Evolutionary conservation across 1,284 basidiomycete genomes (phyloP).

Genomic region (Sporisorium sorghi): DNA sequence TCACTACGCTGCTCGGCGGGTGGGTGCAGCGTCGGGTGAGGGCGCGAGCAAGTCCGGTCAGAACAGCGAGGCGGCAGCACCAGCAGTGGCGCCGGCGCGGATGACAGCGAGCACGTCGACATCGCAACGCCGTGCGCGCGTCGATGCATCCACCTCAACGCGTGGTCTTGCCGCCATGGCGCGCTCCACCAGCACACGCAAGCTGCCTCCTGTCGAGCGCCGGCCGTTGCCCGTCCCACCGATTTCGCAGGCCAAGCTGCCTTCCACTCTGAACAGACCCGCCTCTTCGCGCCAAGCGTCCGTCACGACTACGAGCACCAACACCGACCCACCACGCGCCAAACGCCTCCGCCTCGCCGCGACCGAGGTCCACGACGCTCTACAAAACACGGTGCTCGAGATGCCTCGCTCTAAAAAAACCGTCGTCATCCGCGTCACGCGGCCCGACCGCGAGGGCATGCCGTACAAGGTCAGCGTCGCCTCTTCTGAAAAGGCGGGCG

Average conservation of each 20-base stretch:
- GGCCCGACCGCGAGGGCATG: conserved; percentile 39
- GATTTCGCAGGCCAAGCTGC: conserved; percentile 22
- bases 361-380: conserved; percentile 32
- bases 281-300: conserved; percentile 15
- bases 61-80: not conserved
- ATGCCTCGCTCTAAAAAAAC: conserved; percentile 40
- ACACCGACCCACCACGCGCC: conserved; percentile 16
- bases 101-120: conserved; percentile 17
- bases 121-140: conserved; percentile 10
- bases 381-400: conserved; percentile 39
- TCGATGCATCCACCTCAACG: conserved; percentile 43
- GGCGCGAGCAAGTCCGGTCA: conserved; percentile 1
- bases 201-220: conserved; percentile 13
- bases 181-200: conserved; percentile 25
- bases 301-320: conserved; percentile 4
- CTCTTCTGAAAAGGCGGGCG: too few relatives aligned
- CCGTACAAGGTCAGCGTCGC: conserved; percentile 42
- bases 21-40: conserved; percentile 14
- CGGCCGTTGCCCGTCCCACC: conserved; percentile 30
- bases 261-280: conserved; percentile 8
- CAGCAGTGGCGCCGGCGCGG: not conserved
- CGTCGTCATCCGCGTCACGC: conserved; percentile 34
- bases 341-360: conserved; percentile 42
- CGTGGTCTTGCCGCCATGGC: conserved; percentile 34
- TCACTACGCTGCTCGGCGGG: conserved; percentile 54